Evolutionary conservation across 1,139 yeast species (phyloP), one percentile per base, ranked within the genome.

Genomic region (Suhomyces chickasaworum): DNA sequence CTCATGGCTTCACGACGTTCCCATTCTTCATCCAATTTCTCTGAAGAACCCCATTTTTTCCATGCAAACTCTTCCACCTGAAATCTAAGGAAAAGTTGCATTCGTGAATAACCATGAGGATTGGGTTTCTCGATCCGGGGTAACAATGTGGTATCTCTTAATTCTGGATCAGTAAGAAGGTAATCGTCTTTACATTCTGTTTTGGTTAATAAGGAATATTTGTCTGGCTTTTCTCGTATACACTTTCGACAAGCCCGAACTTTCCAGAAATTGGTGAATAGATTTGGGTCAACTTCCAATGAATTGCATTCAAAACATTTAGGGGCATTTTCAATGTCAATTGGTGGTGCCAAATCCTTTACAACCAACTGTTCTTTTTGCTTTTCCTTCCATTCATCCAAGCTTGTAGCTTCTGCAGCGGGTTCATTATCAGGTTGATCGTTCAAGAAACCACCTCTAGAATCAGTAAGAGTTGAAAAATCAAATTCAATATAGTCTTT

Each of bases 101-200:
- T 95, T 59, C 95, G 78, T 43, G 91, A 86, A 66, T 83, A 95
- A 39, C 95, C 90, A 66, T 93, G 97, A 0, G 99, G 99, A 59
- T 95, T 95, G 7, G 97, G 91, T 57, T 91, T 88, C 54, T 90
- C 96, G 50, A 91, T 71, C 53, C 95, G 80, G 7, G 87, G 86
- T 51, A 95, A 72, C 23, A 90, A 66, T 2, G 68, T 73, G 3
- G 66, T 67, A 63, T 95, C 99, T 44, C 81, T 77, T 34, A 95
- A 73, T 63, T 95, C 99, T 0, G 97, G 95, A 48, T 93, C 98
- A 0, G 99, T 93, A 32, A 93, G 65, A 38, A 93, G 77, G 60
- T 95, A 95, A 66, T 95, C 99, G 55, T 88, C 95, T 43, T 84
- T 81, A 64, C 97, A 89, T 66, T 95, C 99, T 0, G 99, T 95